Evolutionary conservation across 2,329 filamentous ascomycete species (phyloP).

Genomic region (Alternaria longipes): DNA sequence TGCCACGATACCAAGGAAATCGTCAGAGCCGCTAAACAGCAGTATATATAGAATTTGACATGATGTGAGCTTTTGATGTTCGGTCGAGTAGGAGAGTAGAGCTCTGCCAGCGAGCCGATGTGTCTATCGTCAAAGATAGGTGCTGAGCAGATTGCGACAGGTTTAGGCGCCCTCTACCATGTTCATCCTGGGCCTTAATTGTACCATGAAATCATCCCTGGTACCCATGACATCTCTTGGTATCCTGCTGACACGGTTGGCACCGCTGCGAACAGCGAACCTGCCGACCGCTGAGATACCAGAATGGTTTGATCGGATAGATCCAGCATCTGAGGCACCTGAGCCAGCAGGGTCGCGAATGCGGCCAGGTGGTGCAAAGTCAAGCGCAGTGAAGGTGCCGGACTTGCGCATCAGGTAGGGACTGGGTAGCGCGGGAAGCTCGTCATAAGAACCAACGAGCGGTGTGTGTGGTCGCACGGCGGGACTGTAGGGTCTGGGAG

Average conservation of each 20-base stretch:
- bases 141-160: conserved; percentile 11
- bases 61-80: conserved; percentile 35
- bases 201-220: conserved; percentile 69
- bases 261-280: conserved; percentile 79
- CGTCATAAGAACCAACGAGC: conserved; percentile 83
- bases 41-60: conserved; percentile 22
- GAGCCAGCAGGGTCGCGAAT: conserved; percentile 62
- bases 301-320: conserved; percentile 74
- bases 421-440: conserved; percentile 84
- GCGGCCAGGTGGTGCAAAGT: conserved; percentile 81
- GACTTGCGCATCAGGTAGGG: conserved; percentile 82
- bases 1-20: conserved; percentile 38
- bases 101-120: conserved; percentile 47
- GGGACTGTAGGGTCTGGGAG: conserved; percentile 75
- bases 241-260: conserved; percentile 85
- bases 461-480: conserved; percentile 78
- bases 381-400: conserved; percentile 77
- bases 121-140: conserved; percentile 20
- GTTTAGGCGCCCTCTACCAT: conserved; percentile 51
- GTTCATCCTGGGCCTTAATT: conserved; percentile 66
- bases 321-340: conserved; percentile 56
- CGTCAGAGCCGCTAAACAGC: conserved; percentile 37
- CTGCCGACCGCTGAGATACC: conserved; percentile 76
- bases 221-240: conserved; percentile 85
- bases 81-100: conserved; percentile 20